Evolutionary conservation across 805 yeast species (phyloP), one percentile per base, ranked within the genome.

Genomic region (Metschnikowia drakensbergensis): DNA sequence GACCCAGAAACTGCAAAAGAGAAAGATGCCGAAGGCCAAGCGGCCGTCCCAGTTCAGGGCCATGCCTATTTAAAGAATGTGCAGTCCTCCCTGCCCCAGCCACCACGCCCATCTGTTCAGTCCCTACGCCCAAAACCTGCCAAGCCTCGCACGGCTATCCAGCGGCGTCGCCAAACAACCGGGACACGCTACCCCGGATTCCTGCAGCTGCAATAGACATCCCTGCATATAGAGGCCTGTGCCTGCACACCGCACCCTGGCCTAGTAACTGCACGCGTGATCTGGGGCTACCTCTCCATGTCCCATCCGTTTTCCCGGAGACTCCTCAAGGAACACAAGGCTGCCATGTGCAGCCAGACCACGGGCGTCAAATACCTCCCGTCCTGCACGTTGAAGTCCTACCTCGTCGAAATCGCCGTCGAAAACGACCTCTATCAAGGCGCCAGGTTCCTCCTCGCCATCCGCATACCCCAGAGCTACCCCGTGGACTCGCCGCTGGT

Each of bases 401-500:
- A 53, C 44, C 26, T 7, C 9, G 45, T 53, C 30, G 43, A 28
- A 4, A 31, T 54, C 37, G 13, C 42, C 25, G 44, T 51, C 11
- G 51, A 47, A 23, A 54, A 51, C 32, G 44, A 41, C 23, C 48
- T 48, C 34, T 54, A 54, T 42, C 27, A 46, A 25, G 52, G 47
- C 29, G 46, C 43, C 29, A 22, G 5, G 6, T 49, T 47, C 23
- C 50, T 51, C 23, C 42, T 54, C 13, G 45, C 40, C 44, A 41
- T 53, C 10, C 10, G 25, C 11, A 49, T 54, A 25, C 55, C 46
- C 28, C 40, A 33, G 10, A 54, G 49, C 33, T 54, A 54, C 39
- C 58, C 58, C 6, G 58, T 53, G 36, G 55, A 51, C 23, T 48
- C 55, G 11, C 58, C 58, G 3, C 50, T 51, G 49, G 58, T 54